Conservation (phyloP, 371 early-diverging fungal genomes). For the Lichtheimia hyalospora region DNA sequence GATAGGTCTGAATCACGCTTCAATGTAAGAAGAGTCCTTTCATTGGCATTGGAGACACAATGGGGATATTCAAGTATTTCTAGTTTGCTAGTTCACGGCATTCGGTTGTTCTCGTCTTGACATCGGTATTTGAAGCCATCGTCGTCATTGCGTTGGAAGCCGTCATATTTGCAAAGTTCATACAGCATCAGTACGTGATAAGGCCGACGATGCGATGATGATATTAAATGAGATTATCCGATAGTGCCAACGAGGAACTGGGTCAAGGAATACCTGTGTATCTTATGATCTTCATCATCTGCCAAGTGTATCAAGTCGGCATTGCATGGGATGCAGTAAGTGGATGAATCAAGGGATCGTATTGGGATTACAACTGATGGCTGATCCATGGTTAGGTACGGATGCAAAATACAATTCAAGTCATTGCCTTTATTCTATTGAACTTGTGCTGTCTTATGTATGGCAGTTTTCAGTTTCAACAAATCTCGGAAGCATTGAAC, state of each 20-base stretch:
- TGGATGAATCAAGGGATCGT: slow-evolving; percentile 7
- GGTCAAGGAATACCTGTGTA: slow-evolving; percentile 70
- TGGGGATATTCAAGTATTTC: neutral
- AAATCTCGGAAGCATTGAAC: slow-evolving; percentile 38
- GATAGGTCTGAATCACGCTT: slow-evolving; percentile 4
- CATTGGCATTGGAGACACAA: too few species aligned
- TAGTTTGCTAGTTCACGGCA: slow-evolving; percentile 27
- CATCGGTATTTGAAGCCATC: slow-evolving; percentile 61
- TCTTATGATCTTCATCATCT: slow-evolving; percentile 73
- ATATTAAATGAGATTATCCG: neutral
- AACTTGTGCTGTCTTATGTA: slow-evolving; percentile 79
- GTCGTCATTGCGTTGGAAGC: slow-evolving; percentile 71
- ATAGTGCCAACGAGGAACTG: slow-evolving; percentile 22
- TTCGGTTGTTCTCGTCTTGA: slow-evolving; percentile 42
- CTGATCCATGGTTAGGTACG: slow-evolving; percentile 51
- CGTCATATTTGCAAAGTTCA: slow-evolving; percentile 59
- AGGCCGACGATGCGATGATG: neutral
- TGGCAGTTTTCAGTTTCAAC: slow-evolving; percentile 70
- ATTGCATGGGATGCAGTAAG: slow-evolving; percentile 80
- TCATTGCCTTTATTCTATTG: slow-evolving; percentile 81
- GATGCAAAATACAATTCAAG: slow-evolving; percentile 85
- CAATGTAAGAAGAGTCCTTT: neutral
- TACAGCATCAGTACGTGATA: slow-evolving; percentile 24
- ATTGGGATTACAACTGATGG: slow-evolving; percentile 5
- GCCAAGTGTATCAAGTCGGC: slow-evolving; percentile 72